Evolutionary conservation across 768 basidiomycete species (phyloP), one percentile per base, ranked within the genome.

Genomic region (Boletus tomentosulus): DNA sequence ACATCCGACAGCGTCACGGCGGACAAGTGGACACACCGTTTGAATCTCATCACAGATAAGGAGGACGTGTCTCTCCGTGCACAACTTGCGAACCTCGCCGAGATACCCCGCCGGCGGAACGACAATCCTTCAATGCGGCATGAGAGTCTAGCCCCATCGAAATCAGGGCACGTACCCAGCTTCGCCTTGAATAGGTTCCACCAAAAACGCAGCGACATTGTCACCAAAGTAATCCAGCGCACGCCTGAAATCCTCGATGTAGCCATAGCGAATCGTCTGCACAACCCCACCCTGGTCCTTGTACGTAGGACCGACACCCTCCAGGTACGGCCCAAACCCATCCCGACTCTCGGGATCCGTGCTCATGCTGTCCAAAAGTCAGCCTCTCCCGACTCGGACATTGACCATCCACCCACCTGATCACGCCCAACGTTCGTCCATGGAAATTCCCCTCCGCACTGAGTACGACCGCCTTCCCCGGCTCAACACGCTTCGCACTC

Each of bases 161-260:
- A 38, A 22, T 30, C 16, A 2, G 27, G 2, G 34, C 58, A 75
- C 89, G 43, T 67, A 92, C 91, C 93, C 95, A 16, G 96, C 96
- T 73, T 98, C 96, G n/a, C 96, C 96, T 69, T 99, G 97, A 57
- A 99, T 98, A 6, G 97, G 97, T 73, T 99, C 97, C 3, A 99
- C 81, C 52, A 99, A 78, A 77, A 99, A 94, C 1, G 91, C 96
- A 6, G 95, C 97, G 25, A 91, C 84, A 54, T 89, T 78, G 57
- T 86, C 71, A 9, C 96, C 94, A 67, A 94, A 78, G 35, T 85
- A 67, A 56, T 90, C 85, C 30, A 99, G 70, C 6, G 92, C 96
- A 11, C 78, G 76, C 67, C 86, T 82, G n/a, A 98, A 70, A 63
- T 97, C 96, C 22, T 83, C 83, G 24, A 88, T 77, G 55, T 87